These are phyloP conservation scores for Trichoderma sp. DNA, from an alignment of 2,329 filamentous ascomycete species.

Conservation along the genomic window DNA sequence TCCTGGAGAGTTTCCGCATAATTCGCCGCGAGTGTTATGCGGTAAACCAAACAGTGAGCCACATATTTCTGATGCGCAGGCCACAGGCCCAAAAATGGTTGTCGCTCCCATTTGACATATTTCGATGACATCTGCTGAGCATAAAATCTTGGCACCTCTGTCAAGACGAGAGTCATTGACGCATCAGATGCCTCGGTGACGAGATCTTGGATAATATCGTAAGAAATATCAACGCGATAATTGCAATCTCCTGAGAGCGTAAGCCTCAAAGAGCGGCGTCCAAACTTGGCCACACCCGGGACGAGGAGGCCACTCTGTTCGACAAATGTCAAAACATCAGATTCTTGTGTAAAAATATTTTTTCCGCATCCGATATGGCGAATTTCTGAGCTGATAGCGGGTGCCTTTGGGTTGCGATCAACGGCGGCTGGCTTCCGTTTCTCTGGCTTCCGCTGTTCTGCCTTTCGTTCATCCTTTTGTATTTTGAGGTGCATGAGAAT, in stretches of 20 bases:
- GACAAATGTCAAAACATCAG: conserved; percentile 41
- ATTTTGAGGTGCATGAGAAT: conserved; percentile 30
- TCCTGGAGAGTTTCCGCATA: conserved; percentile 23
- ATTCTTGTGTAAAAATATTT: conserved; percentile 39
- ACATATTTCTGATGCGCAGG: conserved; percentile 35
- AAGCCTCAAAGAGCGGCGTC: conserved; percentile 43
- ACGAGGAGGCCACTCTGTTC: conserved; percentile 35
- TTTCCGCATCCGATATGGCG: conserved; percentile 45
- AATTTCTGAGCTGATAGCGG: conserved; percentile 21
- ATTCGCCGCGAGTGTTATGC: conserved; percentile 25
- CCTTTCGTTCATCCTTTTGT: conserved; percentile 29
- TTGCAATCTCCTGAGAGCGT: conserved; percentile 27
- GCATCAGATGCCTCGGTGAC: conserved; percentile 36
- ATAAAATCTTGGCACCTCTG: conserved; percentile 52
- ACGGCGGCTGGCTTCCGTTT: not conserved
- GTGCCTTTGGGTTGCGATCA: conserved; percentile 24
- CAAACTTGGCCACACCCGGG: conserved; percentile 40
- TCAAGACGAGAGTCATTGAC: conserved; percentile 51
- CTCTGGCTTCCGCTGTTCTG: not conserved
- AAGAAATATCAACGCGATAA: conserved; percentile 46
- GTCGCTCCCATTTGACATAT: conserved; percentile 29
- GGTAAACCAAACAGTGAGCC: conserved; percentile 47
- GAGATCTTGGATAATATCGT: conserved; percentile 48
- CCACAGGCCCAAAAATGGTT: conserved; percentile 29
- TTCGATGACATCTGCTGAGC: conserved; percentile 1